These are phyloP conservation scores for Wickerhamomyces tratensis DNA, from an alignment of 805 yeast genomes.

Conservation along the genomic window DNA sequence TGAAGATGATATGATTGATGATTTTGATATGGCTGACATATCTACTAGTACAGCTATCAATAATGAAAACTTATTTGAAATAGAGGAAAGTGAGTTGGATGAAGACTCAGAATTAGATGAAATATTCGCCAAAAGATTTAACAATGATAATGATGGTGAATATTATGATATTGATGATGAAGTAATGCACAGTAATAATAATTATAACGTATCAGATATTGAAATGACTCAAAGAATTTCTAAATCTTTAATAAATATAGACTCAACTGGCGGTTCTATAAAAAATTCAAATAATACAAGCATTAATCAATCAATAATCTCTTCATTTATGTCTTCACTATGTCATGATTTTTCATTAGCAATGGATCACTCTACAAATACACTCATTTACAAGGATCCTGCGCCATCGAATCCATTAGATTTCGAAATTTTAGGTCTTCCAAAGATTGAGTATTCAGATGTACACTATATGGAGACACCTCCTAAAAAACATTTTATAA, in stretches of 20 bases:
- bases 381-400: conserved; percentile 3
- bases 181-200: not conserved
- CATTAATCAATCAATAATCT: not conserved
- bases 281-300: not conserved
- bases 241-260: too few species aligned
- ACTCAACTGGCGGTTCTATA: too few species aligned
- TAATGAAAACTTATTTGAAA: too few species aligned
- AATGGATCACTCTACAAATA: not conserved
- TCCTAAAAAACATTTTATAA: conserved; percentile 43
- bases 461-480: conserved; percentile 50
- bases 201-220: conserved; percentile 4
- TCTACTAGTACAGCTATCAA: conserved; percentile 2
- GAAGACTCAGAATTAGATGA: not conserved
- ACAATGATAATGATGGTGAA: conserved; percentile 10
- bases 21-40: conserved; percentile 3
- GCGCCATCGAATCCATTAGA: conserved; percentile 20
- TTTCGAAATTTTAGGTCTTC: conserved; percentile 35
- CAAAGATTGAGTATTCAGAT: conserved; percentile 44
- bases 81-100: not conserved
- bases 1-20: conserved; percentile 1
- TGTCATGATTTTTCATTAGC: not conserved
- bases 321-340: not conserved
- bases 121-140: not conserved
- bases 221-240: conserved; percentile 11
- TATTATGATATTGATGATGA: conserved; percentile 11